These are phyloP conservation scores for Camellia lanceoleosa DNA, from an alignment of 148 eudicot species.

Conservation along the genomic window DNA sequence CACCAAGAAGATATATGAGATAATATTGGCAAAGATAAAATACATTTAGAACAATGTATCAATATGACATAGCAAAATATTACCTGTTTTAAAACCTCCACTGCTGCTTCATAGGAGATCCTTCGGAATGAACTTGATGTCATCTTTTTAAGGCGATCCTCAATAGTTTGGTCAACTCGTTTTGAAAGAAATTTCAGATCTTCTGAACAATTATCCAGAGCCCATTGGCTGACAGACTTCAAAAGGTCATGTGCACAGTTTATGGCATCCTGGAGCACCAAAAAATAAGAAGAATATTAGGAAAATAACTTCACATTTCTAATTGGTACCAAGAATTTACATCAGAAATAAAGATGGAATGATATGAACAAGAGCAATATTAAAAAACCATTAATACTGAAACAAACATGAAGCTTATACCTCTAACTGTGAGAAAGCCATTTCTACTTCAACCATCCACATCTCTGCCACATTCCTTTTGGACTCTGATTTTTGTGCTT, in stretches of 20 bases:
- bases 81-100: slow-evolving; percentile 62
- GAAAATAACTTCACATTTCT: neutral
- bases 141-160: slow-evolving; percentile 53
- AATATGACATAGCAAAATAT: neutral
- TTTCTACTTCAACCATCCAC: slow-evolving; percentile 91
- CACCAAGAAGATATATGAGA: neutral
- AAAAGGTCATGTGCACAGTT: slow-evolving; percentile 64
- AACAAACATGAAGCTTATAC: slow-evolving; percentile 27
- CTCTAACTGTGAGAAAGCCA: slow-evolving; percentile 87
- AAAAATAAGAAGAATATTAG: neutral
- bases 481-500: slow-evolving; percentile 56
- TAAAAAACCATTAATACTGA: neutral
- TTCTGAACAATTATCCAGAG: slow-evolving; percentile 51
- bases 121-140: slow-evolving; percentile 47
- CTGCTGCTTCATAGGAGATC: slow-evolving; percentile 70
- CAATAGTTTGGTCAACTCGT: slow-evolving; percentile 56
- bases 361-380: neutral
- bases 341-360: neutral
- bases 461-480: slow-evolving; percentile 66
- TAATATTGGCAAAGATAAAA: neutral
- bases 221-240: slow-evolving; percentile 71
- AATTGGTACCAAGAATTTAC: neutral
- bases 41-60: neutral
- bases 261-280: slow-evolving; percentile 71
- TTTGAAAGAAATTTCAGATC: slow-evolving; percentile 69